Conservation (phyloP, 257 asterid species). For the Vinca minor region DNA sequence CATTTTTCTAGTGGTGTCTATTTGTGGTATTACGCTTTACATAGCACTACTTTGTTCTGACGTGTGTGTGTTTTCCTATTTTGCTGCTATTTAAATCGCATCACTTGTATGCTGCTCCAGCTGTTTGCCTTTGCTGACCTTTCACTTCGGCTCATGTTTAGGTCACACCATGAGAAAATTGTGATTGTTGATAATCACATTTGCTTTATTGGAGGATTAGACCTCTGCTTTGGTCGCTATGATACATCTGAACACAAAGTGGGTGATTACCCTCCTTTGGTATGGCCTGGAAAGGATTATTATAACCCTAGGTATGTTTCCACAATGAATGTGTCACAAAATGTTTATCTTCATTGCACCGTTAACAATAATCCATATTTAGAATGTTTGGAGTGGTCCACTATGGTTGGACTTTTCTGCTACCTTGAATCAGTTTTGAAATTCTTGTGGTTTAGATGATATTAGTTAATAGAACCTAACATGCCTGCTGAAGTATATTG, state of each 20-base stretch:
- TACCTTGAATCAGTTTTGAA: too few relatives aligned
- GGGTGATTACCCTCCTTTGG: conserved; percentile 63
- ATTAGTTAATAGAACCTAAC: neutral
- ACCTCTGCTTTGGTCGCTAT: conserved; percentile 91
- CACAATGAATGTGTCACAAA: conserved; percentile 14
- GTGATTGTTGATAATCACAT: conserved; percentile 86
- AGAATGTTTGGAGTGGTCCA: neutral
- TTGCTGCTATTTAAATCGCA: too few relatives aligned
- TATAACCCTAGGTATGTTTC: conserved; percentile 76
- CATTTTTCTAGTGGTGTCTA: conserved; percentile 88
- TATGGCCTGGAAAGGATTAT: conserved; percentile 97
- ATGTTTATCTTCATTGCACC: conserved; percentile 8
- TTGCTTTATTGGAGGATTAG: conserved; percentile 92
- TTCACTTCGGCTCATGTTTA: conserved; percentile 23
- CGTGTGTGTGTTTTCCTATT: too few relatives aligned
- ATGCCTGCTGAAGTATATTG: neutral
- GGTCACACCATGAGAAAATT: conserved; percentile 98
- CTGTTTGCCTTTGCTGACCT: conserved; percentile 16
- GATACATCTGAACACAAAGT: conserved; percentile 72
- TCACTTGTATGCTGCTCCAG: neutral
- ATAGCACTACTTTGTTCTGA: too few relatives aligned
- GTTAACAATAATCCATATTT: conserved; percentile 4
- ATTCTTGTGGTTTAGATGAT: neutral
- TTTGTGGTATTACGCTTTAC: conserved; percentile 49
- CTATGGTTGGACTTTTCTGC: conserved; percentile 1